phyloP scores from a whole-genome alignment of 768 basidiomycete genomes.

The Leucocoprinus birnbaumii region DNA sequence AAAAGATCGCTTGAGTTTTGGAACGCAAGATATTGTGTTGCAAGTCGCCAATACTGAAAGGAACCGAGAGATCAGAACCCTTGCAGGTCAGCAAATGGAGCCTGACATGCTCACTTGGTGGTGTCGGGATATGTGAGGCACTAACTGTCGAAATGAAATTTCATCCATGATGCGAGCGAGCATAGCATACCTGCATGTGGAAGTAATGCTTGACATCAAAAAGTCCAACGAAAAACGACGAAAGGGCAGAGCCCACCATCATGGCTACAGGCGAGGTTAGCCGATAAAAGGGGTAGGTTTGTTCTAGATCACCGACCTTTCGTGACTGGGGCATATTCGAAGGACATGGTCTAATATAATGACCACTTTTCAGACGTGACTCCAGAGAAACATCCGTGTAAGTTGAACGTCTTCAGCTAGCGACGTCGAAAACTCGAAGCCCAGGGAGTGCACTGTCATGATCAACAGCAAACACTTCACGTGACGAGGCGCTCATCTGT shows the following conservation, averaged over 20 bases:
- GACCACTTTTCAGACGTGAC: no score
- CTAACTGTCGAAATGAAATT: slow-evolving; percentile 43
- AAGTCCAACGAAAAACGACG: slow-evolving; percentile 72
- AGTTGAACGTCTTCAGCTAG: background rate
- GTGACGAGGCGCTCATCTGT: no score
- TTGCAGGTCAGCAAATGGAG: slow-evolving; percentile 18
- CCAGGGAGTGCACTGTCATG: no score
- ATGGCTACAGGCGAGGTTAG: slow-evolving; percentile 45
- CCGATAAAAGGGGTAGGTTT: background rate
- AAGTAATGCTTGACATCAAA: slow-evolving; percentile 89
- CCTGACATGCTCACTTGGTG: slow-evolving; percentile 61
- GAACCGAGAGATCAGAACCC: slow-evolving; percentile 24
- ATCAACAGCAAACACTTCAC: no score
- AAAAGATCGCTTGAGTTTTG: slow-evolving; percentile 86
- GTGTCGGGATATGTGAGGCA: slow-evolving; percentile 87
- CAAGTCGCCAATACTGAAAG: slow-evolving; percentile 81
- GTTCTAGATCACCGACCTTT: slow-evolving; percentile 65
- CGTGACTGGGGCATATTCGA: slow-evolving; percentile 80
- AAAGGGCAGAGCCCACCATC: slow-evolving; percentile 68
- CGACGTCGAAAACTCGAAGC: no score
- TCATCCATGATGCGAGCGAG: slow-evolving; percentile 14
- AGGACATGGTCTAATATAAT: slow-evolving; percentile 51
- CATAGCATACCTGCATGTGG: slow-evolving; percentile 67
- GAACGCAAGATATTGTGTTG: slow-evolving; percentile 71
- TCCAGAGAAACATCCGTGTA: no score